Conservation (phyloP, 1,284 basidiomycete genomes). For the Ustilago loliicola region DNA sequence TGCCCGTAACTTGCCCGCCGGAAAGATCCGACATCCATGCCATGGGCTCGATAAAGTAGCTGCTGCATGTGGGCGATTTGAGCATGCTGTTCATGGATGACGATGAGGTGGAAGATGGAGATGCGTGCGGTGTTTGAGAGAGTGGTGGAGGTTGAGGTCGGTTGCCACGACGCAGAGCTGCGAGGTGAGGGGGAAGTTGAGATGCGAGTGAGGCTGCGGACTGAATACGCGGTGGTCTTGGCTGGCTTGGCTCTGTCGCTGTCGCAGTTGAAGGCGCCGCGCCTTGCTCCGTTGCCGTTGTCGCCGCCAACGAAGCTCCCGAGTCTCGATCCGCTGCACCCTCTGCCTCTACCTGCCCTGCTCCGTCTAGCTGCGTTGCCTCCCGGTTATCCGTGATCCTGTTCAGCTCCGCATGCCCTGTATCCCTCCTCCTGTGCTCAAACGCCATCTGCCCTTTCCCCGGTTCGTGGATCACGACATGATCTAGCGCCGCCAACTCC, state of each 20-base stretch:
- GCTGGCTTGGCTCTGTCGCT: not conserved
- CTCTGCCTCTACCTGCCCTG: not conserved
- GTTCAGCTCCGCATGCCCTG: constrained; percentile 14
- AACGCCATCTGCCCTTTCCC: constrained; percentile 66
- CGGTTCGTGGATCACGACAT: constrained; percentile 65
- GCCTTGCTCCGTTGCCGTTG: too few relatives aligned
- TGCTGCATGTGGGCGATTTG: constrained; percentile 80
- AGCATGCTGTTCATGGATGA: constrained; percentile 37
- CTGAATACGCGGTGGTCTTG: constrained; percentile 33
- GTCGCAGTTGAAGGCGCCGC: too few relatives aligned
- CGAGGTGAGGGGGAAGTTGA: constrained; percentile 59
- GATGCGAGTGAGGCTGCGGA: constrained; percentile 54
- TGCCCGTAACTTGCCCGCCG: constrained; percentile 82
- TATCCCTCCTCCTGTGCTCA: constrained; percentile 56
- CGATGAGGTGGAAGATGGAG: not conserved
- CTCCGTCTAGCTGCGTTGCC: not conserved
- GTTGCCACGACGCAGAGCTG: constrained; percentile 56
- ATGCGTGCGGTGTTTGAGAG: constrained; percentile 2
- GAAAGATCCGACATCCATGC: constrained; percentile 93
- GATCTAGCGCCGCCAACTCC: constrained; percentile 61
- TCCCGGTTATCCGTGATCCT: constrained; percentile 3
- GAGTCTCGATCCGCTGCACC: not conserved
- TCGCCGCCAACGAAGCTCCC: not conserved
- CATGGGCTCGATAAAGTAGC: constrained; percentile 97
- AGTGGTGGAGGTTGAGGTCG: constrained; percentile 8